A percentile compares a stretch with the other conserved stretches of the same genome.
These are phyloP conservation scores for Phytophthora multivora DNA, from an alignment of 352 stramenopile genomes.

Conservation along the genomic window DNA sequence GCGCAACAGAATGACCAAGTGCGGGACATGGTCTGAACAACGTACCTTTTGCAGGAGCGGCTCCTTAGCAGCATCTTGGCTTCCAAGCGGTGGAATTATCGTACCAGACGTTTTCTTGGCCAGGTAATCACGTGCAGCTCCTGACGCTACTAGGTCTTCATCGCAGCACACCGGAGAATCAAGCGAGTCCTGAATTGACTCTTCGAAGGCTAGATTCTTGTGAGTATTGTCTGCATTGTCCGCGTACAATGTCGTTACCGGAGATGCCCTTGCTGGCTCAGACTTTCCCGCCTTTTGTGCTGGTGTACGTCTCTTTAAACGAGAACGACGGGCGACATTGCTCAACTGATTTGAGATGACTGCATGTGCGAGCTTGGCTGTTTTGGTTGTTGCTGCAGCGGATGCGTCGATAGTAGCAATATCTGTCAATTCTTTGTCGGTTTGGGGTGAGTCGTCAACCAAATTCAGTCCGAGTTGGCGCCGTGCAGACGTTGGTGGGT, in stretches of 20 bases:
- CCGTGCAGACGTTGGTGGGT: conserved; percentile 27
- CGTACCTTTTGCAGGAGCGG: conserved; percentile 26
- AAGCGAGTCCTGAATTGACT: conserved; percentile 18
- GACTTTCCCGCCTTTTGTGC: conserved; percentile 31
- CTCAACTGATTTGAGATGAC: background rate
- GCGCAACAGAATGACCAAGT: background rate
- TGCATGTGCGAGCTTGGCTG: background rate
- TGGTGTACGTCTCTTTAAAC: conserved; percentile 31
- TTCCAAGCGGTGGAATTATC: background rate
- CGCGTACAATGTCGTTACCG: background rate
- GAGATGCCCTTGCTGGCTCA: conserved; percentile 4
- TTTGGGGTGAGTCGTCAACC: conserved; percentile 21
- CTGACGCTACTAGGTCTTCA: conserved; percentile 6
- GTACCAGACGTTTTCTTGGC: conserved; percentile 3
- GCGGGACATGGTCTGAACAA: background rate
- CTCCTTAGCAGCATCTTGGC: conserved; percentile 10
- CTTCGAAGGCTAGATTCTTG: conserved; percentile 4
- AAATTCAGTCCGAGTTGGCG: conserved; percentile 26
- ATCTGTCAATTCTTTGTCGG: conserved; percentile 23
- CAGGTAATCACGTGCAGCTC: background rate
- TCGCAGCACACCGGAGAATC: conserved; percentile 31
- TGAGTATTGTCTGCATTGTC: conserved; percentile 1
- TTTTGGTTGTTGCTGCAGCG: background rate
- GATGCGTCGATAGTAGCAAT: background rate
- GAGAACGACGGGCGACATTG: conserved; percentile 10